Conservation (phyloP, 2,329 filamentous ascomycete species). For the Clonostachys sp. region DNA sequence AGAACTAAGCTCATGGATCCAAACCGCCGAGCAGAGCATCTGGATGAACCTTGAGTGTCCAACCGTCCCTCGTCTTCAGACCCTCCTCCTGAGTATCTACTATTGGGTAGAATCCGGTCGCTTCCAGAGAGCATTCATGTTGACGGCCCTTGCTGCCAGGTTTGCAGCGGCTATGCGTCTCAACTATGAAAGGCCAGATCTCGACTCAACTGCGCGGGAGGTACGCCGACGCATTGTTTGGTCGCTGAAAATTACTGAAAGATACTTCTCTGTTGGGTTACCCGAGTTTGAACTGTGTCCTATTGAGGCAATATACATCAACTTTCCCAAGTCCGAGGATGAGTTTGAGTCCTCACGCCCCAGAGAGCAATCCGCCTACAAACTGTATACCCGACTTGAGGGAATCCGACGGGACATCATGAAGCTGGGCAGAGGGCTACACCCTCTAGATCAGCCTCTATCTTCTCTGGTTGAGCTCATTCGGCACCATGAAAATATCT, state of each 20-base stretch:
- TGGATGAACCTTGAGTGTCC: conserved; percentile 4
- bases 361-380: conserved; percentile 8
- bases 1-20: background rate
- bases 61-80: conserved; percentile 1
- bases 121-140: conserved; percentile 19
- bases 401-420: conserved; percentile 13
- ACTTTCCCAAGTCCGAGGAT: conserved; percentile 16
- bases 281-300: conserved; percentile 33
- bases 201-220: conserved; percentile 24
- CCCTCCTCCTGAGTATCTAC: conserved; percentile 2
- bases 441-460: conserved; percentile 1
- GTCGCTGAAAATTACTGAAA: conserved; percentile 31
- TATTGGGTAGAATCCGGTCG: conserved; percentile 3
- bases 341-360: conserved; percentile 11
- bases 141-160: conserved; percentile 24
- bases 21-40: conserved; percentile 2
- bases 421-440: conserved; percentile 10
- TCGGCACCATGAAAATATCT: conserved; percentile 4
- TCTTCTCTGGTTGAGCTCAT: conserved; percentile 7
- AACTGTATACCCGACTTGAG: conserved; percentile 11
- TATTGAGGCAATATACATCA: conserved; percentile 27
- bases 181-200: conserved; percentile 28
- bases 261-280: conserved; percentile 32
- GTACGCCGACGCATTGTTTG: conserved; percentile 30
- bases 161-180: conserved; percentile 29